Evolutionary conservation across 768 basidiomycete genomes (phyloP).

Genomic region (Pluteus cervinus): DNA sequence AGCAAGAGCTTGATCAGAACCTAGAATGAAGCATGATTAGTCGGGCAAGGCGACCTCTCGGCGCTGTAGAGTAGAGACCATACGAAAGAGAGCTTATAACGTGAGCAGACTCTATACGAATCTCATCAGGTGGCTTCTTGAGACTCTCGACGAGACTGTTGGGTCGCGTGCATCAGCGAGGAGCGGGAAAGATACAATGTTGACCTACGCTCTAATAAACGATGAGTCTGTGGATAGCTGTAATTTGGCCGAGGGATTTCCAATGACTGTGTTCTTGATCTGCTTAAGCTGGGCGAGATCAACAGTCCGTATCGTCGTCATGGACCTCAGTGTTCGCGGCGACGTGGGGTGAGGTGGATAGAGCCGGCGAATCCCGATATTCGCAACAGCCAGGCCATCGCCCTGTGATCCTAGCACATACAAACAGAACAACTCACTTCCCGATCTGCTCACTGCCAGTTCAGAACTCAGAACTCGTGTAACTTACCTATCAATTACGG

Average conservation of each 20-base stretch:
- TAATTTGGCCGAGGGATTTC: slow-evolving; percentile 69
- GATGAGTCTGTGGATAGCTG: slow-evolving; percentile 48
- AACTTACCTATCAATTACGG: too few species aligned
- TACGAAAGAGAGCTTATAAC: slow-evolving; percentile 70
- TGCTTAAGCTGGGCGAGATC: slow-evolving; percentile 45
- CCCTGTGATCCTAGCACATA: too few species aligned
- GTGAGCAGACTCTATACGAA: slow-evolving; percentile 70
- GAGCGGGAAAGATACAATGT: slow-evolving; percentile 1
- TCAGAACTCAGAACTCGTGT: too few species aligned
- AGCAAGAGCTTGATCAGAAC: slow-evolving; percentile 55
- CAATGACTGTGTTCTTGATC: slow-evolving; percentile 73
- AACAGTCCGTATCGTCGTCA: slow-evolving; percentile 16
- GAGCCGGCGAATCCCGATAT: too few species aligned
- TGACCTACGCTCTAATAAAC: slow-evolving; percentile 49
- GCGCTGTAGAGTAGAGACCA: slow-evolving; percentile 27
- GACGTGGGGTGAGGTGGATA: too few species aligned
- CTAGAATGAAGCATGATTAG: slow-evolving; percentile 20
- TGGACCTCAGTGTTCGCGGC: too few species aligned
- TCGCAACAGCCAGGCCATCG: too few species aligned
- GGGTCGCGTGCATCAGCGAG: slow-evolving; percentile 5
- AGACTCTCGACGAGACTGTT: slow-evolving; percentile 59
- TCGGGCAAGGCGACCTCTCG: not conserved
- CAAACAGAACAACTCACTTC: too few species aligned
- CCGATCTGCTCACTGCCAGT: too few species aligned
- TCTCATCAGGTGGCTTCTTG: slow-evolving; percentile 37